These are phyloP conservation scores for Yamadazyma jaroonii DNA, from an alignment of 1,139 yeast genomes.

Conservation along the genomic window DNA sequence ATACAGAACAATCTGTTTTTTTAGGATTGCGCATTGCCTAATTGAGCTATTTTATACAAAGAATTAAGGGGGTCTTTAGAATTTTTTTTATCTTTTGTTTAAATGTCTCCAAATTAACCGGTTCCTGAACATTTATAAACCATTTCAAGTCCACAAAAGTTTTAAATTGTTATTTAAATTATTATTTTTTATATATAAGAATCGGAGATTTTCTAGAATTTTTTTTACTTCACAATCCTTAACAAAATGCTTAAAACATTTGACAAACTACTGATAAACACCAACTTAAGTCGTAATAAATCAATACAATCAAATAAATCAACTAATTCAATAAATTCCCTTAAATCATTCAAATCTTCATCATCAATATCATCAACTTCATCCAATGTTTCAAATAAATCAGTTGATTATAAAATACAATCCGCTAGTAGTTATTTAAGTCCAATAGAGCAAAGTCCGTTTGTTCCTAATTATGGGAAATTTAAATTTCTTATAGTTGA, in stretches of 20 bases:
- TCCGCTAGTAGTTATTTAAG: conserved; percentile 11
- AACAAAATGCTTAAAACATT: conserved; percentile 15
- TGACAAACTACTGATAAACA: conserved; percentile 13
- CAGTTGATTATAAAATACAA: conserved; percentile 13
- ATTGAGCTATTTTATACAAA: neutral
- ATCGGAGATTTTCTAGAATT: neutral
- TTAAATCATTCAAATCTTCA: conserved; percentile 10
- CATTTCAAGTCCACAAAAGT: neutral
- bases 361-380: conserved; percentile 9
- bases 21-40: neutral
- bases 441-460: conserved; percentile 15
- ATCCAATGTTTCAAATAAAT: conserved; percentile 6
- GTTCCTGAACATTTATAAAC: neutral
- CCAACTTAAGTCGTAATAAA: conserved; percentile 12
- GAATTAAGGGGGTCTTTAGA: conserved; percentile 1
- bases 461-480: conserved; percentile 22
- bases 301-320: conserved; percentile 6
- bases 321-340: conserved; percentile 7
- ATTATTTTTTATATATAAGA: neutral
- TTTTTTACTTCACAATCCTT: neutral
- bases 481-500: conserved; percentile 40
- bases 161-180: conserved; percentile 1
- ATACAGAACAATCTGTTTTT: too few relatives aligned
- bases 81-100: neutral
- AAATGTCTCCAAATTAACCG: neutral